Evolutionary conservation across 2,329 filamentous ascomycete species (phyloP).

Genomic region (Aspergillus pseudoglaucus): DNA sequence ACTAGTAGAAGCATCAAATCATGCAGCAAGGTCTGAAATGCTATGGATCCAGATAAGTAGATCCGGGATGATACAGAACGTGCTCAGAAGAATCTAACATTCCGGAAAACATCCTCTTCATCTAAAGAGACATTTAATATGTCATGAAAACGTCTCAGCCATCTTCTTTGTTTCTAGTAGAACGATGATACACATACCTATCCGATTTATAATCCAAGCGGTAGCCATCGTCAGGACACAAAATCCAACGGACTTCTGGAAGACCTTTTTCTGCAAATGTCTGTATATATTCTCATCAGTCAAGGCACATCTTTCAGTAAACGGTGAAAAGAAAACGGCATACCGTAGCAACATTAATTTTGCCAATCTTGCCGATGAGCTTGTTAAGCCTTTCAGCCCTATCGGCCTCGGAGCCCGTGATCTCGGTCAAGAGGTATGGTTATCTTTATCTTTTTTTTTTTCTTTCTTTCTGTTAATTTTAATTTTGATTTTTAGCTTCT

Average conservation of each 20-base stretch:
- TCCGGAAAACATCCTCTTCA: constrained; percentile 37
- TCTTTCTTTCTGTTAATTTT: too few relatives aligned
- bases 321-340: constrained; percentile 2
- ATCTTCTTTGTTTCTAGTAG: neutral
- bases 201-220: constrained; percentile 39
- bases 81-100: constrained; percentile 35
- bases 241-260: constrained; percentile 37
- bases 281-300: constrained; percentile 15
- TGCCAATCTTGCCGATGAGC: constrained; percentile 41
- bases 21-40: neutral
- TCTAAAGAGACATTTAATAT: constrained; percentile 42
- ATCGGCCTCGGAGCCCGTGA: constrained; percentile 14
- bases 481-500: too few relatives aligned
- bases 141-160: neutral
- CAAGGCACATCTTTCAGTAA: neutral
- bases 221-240: constrained; percentile 32
- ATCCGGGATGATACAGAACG: neutral
- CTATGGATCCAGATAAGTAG: neutral
- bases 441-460: too few relatives aligned
- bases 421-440: too few relatives aligned
- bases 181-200: constrained; percentile 23
- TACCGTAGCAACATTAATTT: constrained; percentile 27
- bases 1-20: neutral
- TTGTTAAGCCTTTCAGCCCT: constrained; percentile 39
- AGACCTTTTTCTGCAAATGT: constrained; percentile 43